These are phyloP conservation scores for Aspergillus incahuasiensis DNA, from an alignment of 495 filamentous ascomycete species.

Conservation along the genomic window DNA sequence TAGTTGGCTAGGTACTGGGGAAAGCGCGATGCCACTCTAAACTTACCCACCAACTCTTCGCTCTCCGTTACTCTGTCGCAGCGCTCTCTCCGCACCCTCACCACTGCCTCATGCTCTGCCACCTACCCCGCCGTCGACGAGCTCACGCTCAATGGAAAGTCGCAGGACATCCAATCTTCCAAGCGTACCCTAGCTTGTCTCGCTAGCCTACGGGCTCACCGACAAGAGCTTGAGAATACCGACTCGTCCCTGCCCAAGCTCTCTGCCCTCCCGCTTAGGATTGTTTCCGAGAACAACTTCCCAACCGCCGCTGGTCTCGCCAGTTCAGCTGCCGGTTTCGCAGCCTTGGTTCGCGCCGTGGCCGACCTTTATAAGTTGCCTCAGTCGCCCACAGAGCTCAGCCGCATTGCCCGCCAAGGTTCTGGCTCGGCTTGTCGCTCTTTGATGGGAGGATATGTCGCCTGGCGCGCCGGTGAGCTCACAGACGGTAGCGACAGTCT, in stretches of 20 bases:
- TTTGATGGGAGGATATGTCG: slow-evolving; percentile 92
- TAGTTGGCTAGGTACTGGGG: slow-evolving; percentile 78
- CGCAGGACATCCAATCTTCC: slow-evolving; percentile 72
- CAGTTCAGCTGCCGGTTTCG: slow-evolving; percentile 88
- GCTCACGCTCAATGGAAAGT: slow-evolving; percentile 76
- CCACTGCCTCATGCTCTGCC: slow-evolving; percentile 86
- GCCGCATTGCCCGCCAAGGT: slow-evolving; percentile 87
- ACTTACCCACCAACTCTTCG: slow-evolving; percentile 96
- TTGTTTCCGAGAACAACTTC: slow-evolving; percentile 97
- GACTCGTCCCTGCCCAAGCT: slow-evolving; percentile 73
- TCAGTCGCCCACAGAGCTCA: slow-evolving; percentile 71
- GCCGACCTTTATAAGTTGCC: slow-evolving; percentile 86
- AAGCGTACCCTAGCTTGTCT: slow-evolving; percentile 90
- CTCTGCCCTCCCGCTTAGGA: slow-evolving; percentile 64
- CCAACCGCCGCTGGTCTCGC: slow-evolving; percentile 96
- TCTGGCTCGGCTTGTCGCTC: slow-evolving; percentile 89
- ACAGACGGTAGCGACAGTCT: slow-evolving; percentile 76
- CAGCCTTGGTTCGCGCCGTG: slow-evolving; percentile 87
- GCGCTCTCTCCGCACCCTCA: slow-evolving; percentile 87
- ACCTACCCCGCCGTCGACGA: slow-evolving; percentile 65
- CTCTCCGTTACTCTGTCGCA: slow-evolving; percentile 95
- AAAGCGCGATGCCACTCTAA: slow-evolving; percentile 86
- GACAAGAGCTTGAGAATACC: slow-evolving; percentile 64
- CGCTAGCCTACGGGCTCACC: slow-evolving; percentile 71
- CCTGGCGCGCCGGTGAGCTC: slow-evolving; percentile 72